Evolutionary conservation across 2,329 filamentous ascomycete genomes (phyloP).

Genomic region (Achaetomium macrosporum): DNA sequence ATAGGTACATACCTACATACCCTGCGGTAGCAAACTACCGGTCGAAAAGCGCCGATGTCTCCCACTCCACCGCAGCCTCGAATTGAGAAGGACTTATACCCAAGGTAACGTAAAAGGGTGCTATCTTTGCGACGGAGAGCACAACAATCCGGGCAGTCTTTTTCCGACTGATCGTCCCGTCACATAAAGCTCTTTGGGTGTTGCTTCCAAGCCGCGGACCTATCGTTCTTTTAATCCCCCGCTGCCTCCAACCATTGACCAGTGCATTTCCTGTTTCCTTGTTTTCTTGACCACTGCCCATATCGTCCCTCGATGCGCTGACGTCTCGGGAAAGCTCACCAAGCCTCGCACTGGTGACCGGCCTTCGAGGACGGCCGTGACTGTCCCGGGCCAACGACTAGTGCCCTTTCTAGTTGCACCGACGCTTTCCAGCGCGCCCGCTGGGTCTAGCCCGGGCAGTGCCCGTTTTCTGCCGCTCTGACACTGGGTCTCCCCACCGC

Average conservation of each 20-base stretch:
- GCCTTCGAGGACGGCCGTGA: conserved; percentile 10
- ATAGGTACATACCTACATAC: too few species aligned
- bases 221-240: too few species aligned
- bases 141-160: not conserved
- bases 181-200: conserved; percentile 8
- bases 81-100: too few species aligned
- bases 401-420: not conserved
- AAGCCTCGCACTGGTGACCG: not conserved
- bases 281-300: not conserved
- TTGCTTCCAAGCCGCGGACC: too few species aligned
- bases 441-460: not conserved
- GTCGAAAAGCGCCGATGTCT: too few species aligned
- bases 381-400: conserved; percentile 14
- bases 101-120: too few species aligned
- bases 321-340: conserved; percentile 5
- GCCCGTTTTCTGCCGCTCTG: not conserved
- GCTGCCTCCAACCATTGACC: too few species aligned
- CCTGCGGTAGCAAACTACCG: too few species aligned
- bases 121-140: not conserved
- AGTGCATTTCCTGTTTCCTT: too few species aligned
- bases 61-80: too few species aligned
- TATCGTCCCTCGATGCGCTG: conserved; percentile 1
- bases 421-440: not conserved
- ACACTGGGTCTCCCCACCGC: conserved; percentile 11
- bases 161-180: conserved; percentile 2